Base-by-base conservation (phyloP, 1,139 yeast genomes). In the Debaryomyces robertsiae region DNA sequence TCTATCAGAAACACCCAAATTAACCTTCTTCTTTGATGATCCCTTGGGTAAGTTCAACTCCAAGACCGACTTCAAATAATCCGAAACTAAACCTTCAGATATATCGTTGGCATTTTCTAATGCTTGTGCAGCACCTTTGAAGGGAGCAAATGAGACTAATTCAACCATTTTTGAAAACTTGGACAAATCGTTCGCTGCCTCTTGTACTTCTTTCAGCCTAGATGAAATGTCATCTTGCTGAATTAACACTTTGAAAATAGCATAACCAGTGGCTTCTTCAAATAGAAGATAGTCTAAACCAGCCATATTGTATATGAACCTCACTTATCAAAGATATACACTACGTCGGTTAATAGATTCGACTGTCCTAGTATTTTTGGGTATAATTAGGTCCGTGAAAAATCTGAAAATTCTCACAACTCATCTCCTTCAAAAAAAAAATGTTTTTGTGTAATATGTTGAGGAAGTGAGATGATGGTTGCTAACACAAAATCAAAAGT, bases 221-320 rank as follows among this genome's bases (percentile, higher is more conserved):
- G 95, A 79, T 40, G 97, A 95, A 53, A 93, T 81, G 62, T 88
- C 93, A 72, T 94, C 98, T 60, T 93, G 96, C 72, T 90, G 96
- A 54, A 89, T 76, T 57, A 84, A 81, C 47, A 93, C 98, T 70
- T 93, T 88, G 82, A 91, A 93, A 60, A 93, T 79, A 54, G 96
- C 98, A 68, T 93, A 93, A 53, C 99, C 99, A 42, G 98, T 90
- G 47, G 98, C 96, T 77, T 93, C 98, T 77, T 93, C 99, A 67
- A 86, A 93, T 62, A 93, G 85, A 68, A 93, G 82, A 73, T 82
- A 93, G 70, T 93, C 96, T 68, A 90, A 79, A 58, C 84, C 84
- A 54, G 82, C 82, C 81, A 69, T 69, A 37, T 43, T 55, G n/a
- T 32, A 32, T 38, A 33, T 22, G 22, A 19, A 18, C 25, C 18